Evolutionary conservation across 148 eudicot genomes (phyloP).

Genomic region (Arctostaphylos glauca): DNA sequence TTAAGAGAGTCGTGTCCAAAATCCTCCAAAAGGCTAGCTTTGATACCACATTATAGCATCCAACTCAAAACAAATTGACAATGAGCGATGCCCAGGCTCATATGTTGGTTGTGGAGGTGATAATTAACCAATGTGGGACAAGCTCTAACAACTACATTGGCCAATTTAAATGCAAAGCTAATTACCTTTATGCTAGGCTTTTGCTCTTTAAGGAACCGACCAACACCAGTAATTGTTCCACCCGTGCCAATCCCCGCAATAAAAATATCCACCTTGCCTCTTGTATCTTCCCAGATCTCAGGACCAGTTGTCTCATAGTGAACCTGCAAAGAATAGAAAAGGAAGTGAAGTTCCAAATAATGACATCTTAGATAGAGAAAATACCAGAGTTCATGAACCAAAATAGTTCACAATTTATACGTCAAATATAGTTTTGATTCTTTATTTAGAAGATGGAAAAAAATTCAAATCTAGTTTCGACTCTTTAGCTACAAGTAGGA

Average conservation of each 20-base stretch:
- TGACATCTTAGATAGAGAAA: not conserved
- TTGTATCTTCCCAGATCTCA: conserved; percentile 99
- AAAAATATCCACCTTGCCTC: conserved; percentile 87
- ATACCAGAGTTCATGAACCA: not conserved
- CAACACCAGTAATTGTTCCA: conserved; percentile 92
- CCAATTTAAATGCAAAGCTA: not conserved
- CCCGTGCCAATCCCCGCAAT: conserved; percentile 98
- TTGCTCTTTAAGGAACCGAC: conserved; percentile 70
- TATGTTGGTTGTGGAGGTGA: too few relatives aligned
- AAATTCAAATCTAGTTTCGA: not conserved
- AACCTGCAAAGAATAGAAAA: conserved; percentile 40
- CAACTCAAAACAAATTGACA: too few relatives aligned
- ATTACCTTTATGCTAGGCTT: conserved; percentile 72
- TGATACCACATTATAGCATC: too few relatives aligned
- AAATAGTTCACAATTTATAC: not conserved
- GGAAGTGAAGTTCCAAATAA: not conserved
- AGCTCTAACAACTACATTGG: not conserved
- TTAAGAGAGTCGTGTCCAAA: too few relatives aligned
- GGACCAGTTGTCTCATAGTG: conserved; percentile 99
- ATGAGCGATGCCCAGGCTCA: too few relatives aligned
- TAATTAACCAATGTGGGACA: too few relatives aligned
- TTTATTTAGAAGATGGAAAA: not conserved
- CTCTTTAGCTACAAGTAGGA: not conserved
- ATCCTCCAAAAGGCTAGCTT: too few relatives aligned
- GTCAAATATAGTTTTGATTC: not conserved